Evolutionary conservation across 345 rosid species (phyloP), one percentile per base, ranked within the genome.

Genomic region (Brassica nigra): DNA sequence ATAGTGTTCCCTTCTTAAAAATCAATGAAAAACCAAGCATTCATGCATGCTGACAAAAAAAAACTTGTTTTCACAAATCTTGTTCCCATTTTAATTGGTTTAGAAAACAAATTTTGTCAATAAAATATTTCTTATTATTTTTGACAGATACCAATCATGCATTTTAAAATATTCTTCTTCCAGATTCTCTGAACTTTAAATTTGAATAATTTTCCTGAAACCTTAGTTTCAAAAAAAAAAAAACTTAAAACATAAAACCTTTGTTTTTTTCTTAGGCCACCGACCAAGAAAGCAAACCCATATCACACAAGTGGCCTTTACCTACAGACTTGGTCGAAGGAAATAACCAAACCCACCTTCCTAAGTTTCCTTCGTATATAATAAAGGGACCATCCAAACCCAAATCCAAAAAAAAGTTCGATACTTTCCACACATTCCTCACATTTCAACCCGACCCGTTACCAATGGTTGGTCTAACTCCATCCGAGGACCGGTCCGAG

Each of bases 401-500:
- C 34, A 47, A 30, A 37, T 1, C 66, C 5, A 29, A 44, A 71
- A 55, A 71, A 44, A 39, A 18, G 18, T 15, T 57, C 49, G 6
- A 16, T 44, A 42, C 72, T 71, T 75, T 74, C 6, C 52, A 27
- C 66, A 27, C 28, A 33, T 44, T 72, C 30, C 34, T 39, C 61
- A 23, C 18, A 18, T 20, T 65, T 47, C 8, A 54, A 62, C 4
- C 59, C 29, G 4, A 64, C 30, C 37, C 62, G 0, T 70, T 33
- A 68, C 31, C 79, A 52, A 76, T 73, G 65, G 74, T 47, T 89
- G 80, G 44, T 77, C 44, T 73, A 18, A 73, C 80, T 28, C 59
- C 79, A 4, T 70, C 74, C 1, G 86, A 72, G n/a, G 86, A 84
- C 23, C 81, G 86, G 33, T 84, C 91, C 11, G 93, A 93, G 80